Evolutionary conservation across 768 basidiomycete species (phyloP).

Genomic region (Lentinula sp.): DNA sequence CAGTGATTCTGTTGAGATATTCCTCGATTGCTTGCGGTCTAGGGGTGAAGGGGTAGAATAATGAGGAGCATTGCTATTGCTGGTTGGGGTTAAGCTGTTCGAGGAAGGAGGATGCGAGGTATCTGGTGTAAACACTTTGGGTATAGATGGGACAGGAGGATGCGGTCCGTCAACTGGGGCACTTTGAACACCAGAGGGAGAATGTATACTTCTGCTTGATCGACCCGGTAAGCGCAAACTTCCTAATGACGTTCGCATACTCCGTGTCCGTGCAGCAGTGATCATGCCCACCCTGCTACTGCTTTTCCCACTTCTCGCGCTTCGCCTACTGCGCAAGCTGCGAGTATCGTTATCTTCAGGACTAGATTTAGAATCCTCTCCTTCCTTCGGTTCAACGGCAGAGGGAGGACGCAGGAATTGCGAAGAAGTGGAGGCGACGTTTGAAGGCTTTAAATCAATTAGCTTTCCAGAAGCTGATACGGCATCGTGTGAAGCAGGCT

Average conservation of each 20-base stretch:
- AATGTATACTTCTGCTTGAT: slow-evolving; percentile 9
- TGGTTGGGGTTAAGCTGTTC: slow-evolving; percentile 5
- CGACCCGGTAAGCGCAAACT: slow-evolving; percentile 55
- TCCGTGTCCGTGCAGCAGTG: slow-evolving; percentile 60
- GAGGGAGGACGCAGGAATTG: not conserved
- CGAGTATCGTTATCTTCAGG: slow-evolving; percentile 28
- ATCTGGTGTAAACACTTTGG: slow-evolving; percentile 7
- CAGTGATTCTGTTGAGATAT: slow-evolving; percentile 2
- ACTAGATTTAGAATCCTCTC: not conserved
- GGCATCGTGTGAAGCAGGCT: slow-evolving; percentile 15
- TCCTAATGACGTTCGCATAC: slow-evolving; percentile 56
- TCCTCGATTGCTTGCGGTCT: slow-evolving; percentile 21
- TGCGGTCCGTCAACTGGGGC: slow-evolving; percentile 14
- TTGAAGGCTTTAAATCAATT: slow-evolving; percentile 10
- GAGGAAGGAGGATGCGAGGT: slow-evolving; percentile 11
- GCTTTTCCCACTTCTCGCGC: slow-evolving; percentile 19
- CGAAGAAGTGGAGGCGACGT: slow-evolving; percentile 7
- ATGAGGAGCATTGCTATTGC: not conserved
- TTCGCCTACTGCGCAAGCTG: slow-evolving; percentile 28
- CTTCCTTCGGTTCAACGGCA: not conserved
- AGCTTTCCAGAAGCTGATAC: slow-evolving; percentile 6
- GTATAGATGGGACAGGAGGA: slow-evolving; percentile 22
- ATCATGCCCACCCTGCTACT: slow-evolving; percentile 37
- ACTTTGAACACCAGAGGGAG: slow-evolving; percentile 26
- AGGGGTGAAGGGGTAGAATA: slow-evolving; percentile 19